These are phyloP conservation scores for Rubus parviflorus DNA, from an alignment of 306 rosid species.

Conservation along the genomic window DNA sequence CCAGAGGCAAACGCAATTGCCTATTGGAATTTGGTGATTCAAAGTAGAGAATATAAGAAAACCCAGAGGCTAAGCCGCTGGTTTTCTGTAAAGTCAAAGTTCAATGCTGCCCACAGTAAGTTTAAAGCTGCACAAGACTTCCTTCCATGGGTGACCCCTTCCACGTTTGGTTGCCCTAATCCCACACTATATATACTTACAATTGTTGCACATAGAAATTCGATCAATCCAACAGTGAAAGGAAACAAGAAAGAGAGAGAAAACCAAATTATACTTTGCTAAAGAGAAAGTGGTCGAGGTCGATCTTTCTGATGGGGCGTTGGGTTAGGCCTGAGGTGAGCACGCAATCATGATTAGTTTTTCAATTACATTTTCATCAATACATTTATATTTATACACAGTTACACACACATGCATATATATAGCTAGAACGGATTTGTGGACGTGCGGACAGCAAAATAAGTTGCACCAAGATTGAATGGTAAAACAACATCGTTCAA, in stretches of 20 bases:
- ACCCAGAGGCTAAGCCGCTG: conserved; percentile 69
- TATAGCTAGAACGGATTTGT: background rate
- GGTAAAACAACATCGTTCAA: too few relatives aligned
- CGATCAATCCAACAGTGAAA: conserved; percentile 6
- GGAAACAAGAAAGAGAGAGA: background rate
- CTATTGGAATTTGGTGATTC: background rate
- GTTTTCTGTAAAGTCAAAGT: conserved; percentile 49
- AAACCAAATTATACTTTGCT: background rate
- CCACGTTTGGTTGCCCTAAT: background rate
- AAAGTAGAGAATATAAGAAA: background rate
- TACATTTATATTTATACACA: background rate
- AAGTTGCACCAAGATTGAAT: too few relatives aligned
- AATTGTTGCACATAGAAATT: background rate
- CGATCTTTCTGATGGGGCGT: conserved; percentile 61
- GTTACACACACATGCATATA: background rate
- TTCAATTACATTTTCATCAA: background rate
- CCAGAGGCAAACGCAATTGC: background rate
- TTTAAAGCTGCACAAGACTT: background rate
- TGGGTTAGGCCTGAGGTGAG: conserved; percentile 92
- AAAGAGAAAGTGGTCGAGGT: background rate
- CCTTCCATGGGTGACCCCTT: background rate
- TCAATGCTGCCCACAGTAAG: conserved; percentile 49
- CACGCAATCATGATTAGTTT: background rate
- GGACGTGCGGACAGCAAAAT: too few relatives aligned
- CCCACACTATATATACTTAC: background rate